Evolutionary conservation across 1,139 yeast species (phyloP), one percentile per base, ranked within the genome.

Genomic region (Taphrina pruni): DNA sequence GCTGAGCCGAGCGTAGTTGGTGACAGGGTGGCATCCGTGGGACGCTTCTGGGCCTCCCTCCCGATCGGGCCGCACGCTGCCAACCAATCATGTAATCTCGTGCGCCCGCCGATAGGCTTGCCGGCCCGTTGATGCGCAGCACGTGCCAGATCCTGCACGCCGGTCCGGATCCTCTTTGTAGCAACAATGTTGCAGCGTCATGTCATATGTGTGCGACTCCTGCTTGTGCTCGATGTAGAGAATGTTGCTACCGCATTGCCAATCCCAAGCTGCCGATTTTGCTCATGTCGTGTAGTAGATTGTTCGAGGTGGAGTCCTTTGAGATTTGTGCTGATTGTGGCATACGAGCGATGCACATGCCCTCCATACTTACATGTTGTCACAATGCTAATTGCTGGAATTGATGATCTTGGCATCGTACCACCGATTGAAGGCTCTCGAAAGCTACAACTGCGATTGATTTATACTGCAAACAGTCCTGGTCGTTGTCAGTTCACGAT

Each of bases 61-160:
- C 36, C 36, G 36, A 50, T 21, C n/a, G 54, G 21, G 54, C 36
- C n/a, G 11, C n/a, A 3, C 4, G 36, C 54, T 26, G 36, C 36
- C 54, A 11, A 1, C 54, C 54, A 9, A 50, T 50, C 54, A 21
- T 50, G 8, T 26, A 8, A 21, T 21, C 54, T 26, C 54, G 54
- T 50, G 54, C 54, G 20, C 32, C 54, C 54, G 54, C 38, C 21
- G 54, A 50, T 50, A 21, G 54, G 54, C 54, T 26, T 50, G 6
- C 26, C 43, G 32, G 1, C 32, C 4, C 32, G 32, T 26, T 26
- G 32, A 26, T 26, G 32, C 32, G 32, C 32, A 4, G 32, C 32
- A 26, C 32, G 32, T 26, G 17, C 17, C 17, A 1, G 1, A 1
- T 17, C 17, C 17, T 17, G 17, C 17, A 17, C 17, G 17, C 17